Conservation (phyloP, 805 yeast species). For the Kodamaea jinghongensis region DNA sequence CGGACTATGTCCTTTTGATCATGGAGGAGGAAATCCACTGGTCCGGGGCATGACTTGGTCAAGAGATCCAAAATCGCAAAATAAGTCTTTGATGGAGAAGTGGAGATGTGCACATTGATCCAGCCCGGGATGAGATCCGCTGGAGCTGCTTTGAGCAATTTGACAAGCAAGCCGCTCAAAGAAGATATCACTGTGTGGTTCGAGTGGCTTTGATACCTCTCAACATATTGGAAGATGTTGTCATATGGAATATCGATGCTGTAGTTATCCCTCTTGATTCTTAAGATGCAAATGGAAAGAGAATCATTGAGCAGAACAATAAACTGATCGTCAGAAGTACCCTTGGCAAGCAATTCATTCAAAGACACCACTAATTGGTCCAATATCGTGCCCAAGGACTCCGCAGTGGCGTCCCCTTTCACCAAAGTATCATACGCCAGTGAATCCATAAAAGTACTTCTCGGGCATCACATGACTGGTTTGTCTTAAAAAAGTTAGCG, state of each 20-base stretch:
- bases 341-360: neutral
- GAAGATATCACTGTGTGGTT: constrained; percentile 72
- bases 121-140: constrained; percentile 29
- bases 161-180: constrained; percentile 56
- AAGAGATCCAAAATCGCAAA: constrained; percentile 61
- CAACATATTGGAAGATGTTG: constrained; percentile 48
- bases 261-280: constrained; percentile 32
- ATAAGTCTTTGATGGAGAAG: constrained; percentile 52
- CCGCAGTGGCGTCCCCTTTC: too few species aligned
- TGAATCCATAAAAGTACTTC: too few species aligned
- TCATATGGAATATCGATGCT: constrained; percentile 22
- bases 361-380: neutral
- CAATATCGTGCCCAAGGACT: too few species aligned
- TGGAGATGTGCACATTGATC: constrained; percentile 41
- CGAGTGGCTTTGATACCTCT: constrained; percentile 70
- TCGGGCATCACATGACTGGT: too few species aligned
- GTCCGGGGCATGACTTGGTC: constrained; percentile 45
- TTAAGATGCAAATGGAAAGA: constrained; percentile 60
- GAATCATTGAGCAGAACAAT: constrained; percentile 43
- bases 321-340: constrained; percentile 10
- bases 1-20: constrained; percentile 46
- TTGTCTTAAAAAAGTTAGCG: too few species aligned
- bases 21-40: constrained; percentile 34
- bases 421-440: too few species aligned
- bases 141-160: constrained; percentile 39